These are phyloP conservation scores for Chytridiales sp. DNA, from an alignment of 371 early-diverging fungal species.

Conservation along the genomic window DNA sequence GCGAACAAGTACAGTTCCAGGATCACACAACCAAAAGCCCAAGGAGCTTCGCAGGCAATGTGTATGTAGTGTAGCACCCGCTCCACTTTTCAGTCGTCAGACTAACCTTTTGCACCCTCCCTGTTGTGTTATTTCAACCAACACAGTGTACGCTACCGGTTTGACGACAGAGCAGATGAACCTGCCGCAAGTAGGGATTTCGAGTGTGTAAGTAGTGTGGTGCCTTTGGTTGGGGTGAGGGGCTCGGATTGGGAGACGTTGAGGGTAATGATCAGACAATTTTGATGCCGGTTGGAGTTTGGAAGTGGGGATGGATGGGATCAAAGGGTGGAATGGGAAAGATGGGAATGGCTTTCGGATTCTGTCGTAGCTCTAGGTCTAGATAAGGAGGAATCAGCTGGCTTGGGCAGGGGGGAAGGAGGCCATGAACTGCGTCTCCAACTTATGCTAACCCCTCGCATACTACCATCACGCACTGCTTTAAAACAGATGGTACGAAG, in stretches of 20 bases:
- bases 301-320: no score
- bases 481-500: conserved; percentile 80
- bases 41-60: conserved; percentile 96
- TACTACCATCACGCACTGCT: neutral
- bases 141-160: conserved; percentile 88
- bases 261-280: no score
- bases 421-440: neutral
- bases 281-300: no score
- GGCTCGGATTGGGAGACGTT: no score
- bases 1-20: conserved; percentile 78
- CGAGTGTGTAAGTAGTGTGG: conserved; percentile 65
- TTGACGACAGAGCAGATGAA: conserved; percentile 76
- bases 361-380: conserved; percentile 8
- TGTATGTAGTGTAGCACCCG: no score
- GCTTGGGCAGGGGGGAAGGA: no score
- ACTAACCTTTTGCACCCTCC: neutral
- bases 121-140: neutral
- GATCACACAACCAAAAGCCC: conserved; percentile 91
- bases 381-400: neutral
- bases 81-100: no score
- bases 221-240: conserved; percentile 7
- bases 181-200: conserved; percentile 91
- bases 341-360: no score
- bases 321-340: no score
- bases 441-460: neutral